Evolutionary conservation across 306 rosid genomes (phyloP).

Genomic region (Glycyrrhiza uralensis): DNA sequence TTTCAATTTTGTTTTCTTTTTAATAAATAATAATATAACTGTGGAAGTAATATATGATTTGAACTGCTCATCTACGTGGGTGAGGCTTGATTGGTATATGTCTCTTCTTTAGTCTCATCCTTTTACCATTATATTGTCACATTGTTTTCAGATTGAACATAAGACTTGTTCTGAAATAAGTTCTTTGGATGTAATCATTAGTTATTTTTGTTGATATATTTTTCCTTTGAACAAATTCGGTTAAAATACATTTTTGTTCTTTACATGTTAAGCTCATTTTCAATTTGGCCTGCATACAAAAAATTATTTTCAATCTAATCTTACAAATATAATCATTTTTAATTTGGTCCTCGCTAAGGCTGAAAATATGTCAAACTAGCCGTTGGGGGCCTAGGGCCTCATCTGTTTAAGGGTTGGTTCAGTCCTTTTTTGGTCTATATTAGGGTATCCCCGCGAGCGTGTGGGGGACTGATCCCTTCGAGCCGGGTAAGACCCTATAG

Average conservation of each 20-base stretch:
- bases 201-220: neutral
- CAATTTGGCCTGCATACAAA: neutral
- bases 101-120: neutral
- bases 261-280: neutral
- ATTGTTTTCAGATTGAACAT: conserved; percentile 3
- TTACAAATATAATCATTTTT: neutral
- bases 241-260: neutral
- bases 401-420: too few species aligned
- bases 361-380: too few species aligned
- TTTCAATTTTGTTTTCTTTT: conserved; percentile 6
- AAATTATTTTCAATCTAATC: too few species aligned
- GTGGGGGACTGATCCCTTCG: too few species aligned
- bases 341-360: neutral
- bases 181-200: neutral
- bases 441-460: too few species aligned
- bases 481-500: too few species aligned
- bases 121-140: neutral
- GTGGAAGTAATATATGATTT: conserved; percentile 21
- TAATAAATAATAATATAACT: neutral
- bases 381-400: too few species aligned
- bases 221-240: neutral
- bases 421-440: too few species aligned
- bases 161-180: neutral
- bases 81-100: conserved; percentile 3
- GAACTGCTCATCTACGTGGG: conserved; percentile 13